Base-by-base conservation (phyloP, 352 stramenopile species). In the Phytophthora fragariaefolia region DNA sequence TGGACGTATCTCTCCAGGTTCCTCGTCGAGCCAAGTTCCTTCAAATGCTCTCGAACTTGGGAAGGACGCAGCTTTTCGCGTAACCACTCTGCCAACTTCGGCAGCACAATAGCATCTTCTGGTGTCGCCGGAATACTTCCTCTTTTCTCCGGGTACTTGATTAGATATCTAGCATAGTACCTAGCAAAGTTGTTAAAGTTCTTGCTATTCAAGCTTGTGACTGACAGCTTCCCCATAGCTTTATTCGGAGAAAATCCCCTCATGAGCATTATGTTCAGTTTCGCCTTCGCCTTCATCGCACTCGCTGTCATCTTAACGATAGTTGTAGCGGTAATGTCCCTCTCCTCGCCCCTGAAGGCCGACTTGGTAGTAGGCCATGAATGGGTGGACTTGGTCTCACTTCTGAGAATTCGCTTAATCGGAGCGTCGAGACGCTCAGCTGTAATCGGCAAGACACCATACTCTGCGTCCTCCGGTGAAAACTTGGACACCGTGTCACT, bases 111-210 rank as follows among this genome's bases (percentile, higher is more conserved):
- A 18, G 45, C 28, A 45, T 63, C 60, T 63, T 68, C 60, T 28
- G 60, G 28, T n/a, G 42, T 68, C 34, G 12, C n/a, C 3, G 52
- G 42, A 5, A 63, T 30, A 6, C 48, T 17, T 28, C 42, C 22
- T 10, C 20, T 30, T 13, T 63, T 63, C 4, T n/a, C 12, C 8
- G 42, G 34, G 22, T 68, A 47, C 26, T 57, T 63, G n/a, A n/a
- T 32, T 7, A 54, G 24, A 8, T 68, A 63, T 13, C 34, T 34
- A n/a, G 52, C 26, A n/a, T 68, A 57, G 17, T 55, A 69, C 43
- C 61, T 63, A 4, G 24, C 54, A 28, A 69, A 69, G n/a, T 53
- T 63, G 34, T 69, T 63, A 27, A 64, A 64, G 26, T 64, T 64
- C 27, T 64, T 69, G 61, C 58, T 54, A 2, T 32, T 54, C 20